Conservation (phyloP, 495 filamentous ascomycete genomes). For the Bombardia bombarda region DNA sequence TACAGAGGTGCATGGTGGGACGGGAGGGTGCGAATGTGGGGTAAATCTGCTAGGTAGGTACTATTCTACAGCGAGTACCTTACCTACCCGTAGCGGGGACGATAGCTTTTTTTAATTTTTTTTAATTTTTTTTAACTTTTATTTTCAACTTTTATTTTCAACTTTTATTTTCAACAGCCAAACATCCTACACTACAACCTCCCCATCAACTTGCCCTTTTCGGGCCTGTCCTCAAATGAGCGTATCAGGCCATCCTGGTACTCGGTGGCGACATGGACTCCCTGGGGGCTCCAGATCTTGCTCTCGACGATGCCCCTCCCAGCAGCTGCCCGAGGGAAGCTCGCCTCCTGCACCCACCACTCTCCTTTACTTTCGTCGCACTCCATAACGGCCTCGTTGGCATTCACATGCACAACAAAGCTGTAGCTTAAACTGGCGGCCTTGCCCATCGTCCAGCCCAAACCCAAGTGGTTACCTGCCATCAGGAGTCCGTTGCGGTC, state of each 20-base stretch:
- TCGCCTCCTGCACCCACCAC: constrained; percentile 65
- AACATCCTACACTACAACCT: neutral
- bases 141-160: no score
- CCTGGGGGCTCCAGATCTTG: constrained; percentile 55
- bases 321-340: constrained; percentile 45
- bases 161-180: neutral
- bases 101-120: no score
- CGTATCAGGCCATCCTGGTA: constrained; percentile 54
- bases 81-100: no score
- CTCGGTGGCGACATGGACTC: constrained; percentile 53
- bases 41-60: no score
- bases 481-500: constrained; percentile 64
- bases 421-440: constrained; percentile 56
- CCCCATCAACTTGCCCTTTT: constrained; percentile 9
- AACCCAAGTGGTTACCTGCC: constrained; percentile 51
- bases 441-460: constrained; percentile 38
- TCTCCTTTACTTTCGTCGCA: constrained; percentile 28
- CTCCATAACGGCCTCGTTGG: constrained; percentile 32
- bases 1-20: no score
- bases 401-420: constrained; percentile 53
- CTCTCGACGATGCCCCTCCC: constrained; percentile 55
- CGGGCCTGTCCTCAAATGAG: neutral
- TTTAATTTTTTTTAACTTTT: no score
- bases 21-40: no score
- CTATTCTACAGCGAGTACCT: no score